Base-by-base conservation (phyloP, 176 grass and related monocot species). In the Carex myosuroides region DNA sequence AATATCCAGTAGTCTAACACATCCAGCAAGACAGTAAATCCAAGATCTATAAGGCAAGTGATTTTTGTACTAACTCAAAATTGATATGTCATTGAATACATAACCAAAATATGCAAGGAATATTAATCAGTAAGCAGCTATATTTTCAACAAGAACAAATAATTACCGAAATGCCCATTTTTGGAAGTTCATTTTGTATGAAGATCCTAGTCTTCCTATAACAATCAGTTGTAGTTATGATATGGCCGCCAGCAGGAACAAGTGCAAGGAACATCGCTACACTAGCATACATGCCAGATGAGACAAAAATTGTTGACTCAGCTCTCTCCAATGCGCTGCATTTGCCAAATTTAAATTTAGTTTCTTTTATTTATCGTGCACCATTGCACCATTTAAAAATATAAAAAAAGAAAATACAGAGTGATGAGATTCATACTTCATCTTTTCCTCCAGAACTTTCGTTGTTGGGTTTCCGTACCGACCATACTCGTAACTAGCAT, bases 401-500 rank as follows among this genome's bases (percentile, higher is more conserved):
- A 30, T 26, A n/a, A 26, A 76, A 26, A 76, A 30, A 77, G 16
- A 16, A 77, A 56, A 30, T 29, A 54, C 52, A 50, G 3, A 78
- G 18, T 12, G 13, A 50, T 50, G 88, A 42, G 53, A 74, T 81
- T 59, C 12, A 16, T 46, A 95, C 96, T 91, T 99, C 89, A 99
- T 99, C 87, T 99, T 99, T 82, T 95, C 94, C 87, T 99, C 96
- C 76, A 95, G 55, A 88, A 91, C 96, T 80, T 95, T 90, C 4
- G 93, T 95, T 26, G 96, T 99, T 13, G 93, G 96, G 86, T 99
- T 99, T n/a, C 96, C 93, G 76, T 99, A 99, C 62, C 96, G 92
- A 32, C 93, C 93, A 16, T 99, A 99, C 81, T 99, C 96, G 57
- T 93, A 99, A 84, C 96, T 99, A 82, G 89, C 60, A 92, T 99